Base-by-base conservation (phyloP, 129 eudicot genomes). In the Helianthus tuberosus region DNA sequence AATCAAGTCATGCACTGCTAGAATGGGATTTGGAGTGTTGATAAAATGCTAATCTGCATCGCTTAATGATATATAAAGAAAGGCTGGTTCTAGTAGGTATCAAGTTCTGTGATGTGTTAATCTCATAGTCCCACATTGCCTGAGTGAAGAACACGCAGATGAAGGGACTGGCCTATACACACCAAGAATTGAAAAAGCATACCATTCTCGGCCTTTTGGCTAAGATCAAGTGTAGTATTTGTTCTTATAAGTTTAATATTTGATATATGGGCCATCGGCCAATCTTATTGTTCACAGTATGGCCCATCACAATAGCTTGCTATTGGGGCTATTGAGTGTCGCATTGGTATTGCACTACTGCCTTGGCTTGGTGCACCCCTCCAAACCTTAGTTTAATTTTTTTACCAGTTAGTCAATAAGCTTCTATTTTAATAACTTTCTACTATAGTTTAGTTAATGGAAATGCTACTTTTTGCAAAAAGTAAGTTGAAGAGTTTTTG, bases 211-310 rank as follows among this genome's bases (percentile, higher is more conserved):
- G 91, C 96, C 91, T 89, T 89, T 86, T 86, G 96, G 91, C 87
- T 89, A 86, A 89, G 91, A 89, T 89, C 96, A 86, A 86, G 91
- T 84, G 91, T 87, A 87, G 92, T 86, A 86, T 89, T 89, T 89
- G 92, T 89, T 86, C 88, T 89, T 89, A 89, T 89, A 89, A 65
- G 68, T 64, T 64, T 64, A 64, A 64, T 38, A 64, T 64, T 51
- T 73, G 61, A 73, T 73, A 48, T 8, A 70, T 73, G 69, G 36
- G 77, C 12, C 69, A 73, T 73, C 36, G 77, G 50, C 50, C 9
- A 72, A 72, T 72, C 58, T 72, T 25, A 59, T 72, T 47, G 59
- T 72, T 72, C 14, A 44, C 13, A 61, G 69, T 10, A 29, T 47
- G 48, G 23, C 36, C 17, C 77, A 44, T 14, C 77, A 58, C 77